Percentiles rank a stretch among this genome's conserved stretches.
These are phyloP conservation scores for Chlamydomonas sp. DNA, from an alignment of 139 green algal genomes.

Conservation along the genomic window DNA sequence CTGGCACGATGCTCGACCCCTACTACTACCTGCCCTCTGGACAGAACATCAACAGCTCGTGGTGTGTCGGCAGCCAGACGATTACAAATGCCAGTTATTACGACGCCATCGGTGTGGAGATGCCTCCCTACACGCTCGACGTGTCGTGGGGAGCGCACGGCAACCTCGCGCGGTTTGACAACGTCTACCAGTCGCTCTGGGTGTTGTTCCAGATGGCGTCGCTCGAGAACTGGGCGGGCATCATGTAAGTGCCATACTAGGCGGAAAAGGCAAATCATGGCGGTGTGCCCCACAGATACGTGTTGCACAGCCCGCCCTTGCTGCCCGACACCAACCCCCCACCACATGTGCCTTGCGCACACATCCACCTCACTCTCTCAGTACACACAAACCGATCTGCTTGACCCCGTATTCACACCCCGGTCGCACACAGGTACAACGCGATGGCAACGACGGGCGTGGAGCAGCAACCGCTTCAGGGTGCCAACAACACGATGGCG, in stretches of 20 bases:
- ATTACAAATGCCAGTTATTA: neutral
- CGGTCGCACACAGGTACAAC: neutral
- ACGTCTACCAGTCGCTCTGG: constrained; percentile 43
- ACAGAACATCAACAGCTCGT: constrained; percentile 29
- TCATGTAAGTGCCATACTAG: too few species aligned
- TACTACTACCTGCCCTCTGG: constrained; percentile 24
- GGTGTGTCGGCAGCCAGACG: constrained; percentile 20
- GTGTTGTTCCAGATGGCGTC: constrained; percentile 42
- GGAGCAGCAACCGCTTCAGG: constrained; percentile 43
- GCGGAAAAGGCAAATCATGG: too few species aligned
- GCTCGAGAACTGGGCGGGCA: constrained; percentile 33
- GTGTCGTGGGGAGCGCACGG: neutral
- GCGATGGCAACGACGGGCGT: constrained; percentile 38
- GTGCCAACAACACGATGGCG: too few species aligned
- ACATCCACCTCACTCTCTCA: neutral
- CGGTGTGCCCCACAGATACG: too few species aligned
- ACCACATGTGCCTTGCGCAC: neutral
- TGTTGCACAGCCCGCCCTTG: too few species aligned
- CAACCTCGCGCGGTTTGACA: constrained; percentile 51
- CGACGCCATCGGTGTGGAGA: neutral
- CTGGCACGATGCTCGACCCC: constrained; percentile 29
- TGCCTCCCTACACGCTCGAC: neutral
- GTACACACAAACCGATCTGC: neutral
- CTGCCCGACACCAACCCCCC: neutral
- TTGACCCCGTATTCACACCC: neutral